Evolutionary conservation across 164 flowering plant species (phyloP), one percentile per base, ranked within the genome.

Genomic region (Aristolochia fimbriata): DNA sequence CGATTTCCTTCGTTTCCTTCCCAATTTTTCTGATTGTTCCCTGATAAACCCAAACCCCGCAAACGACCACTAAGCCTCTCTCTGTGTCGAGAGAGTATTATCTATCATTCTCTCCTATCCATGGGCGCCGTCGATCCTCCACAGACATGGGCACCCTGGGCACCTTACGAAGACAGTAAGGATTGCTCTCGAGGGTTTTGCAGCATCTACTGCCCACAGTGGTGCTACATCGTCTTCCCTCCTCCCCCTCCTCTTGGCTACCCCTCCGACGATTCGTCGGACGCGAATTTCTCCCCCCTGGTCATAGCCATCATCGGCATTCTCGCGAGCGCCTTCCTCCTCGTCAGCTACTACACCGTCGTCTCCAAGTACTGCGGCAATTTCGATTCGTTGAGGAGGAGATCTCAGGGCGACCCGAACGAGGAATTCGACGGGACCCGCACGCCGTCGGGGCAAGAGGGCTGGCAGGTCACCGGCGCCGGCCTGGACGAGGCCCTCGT

Each of bases 151-250:
- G 66, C 79, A 22, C 90, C 97, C 19, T 87, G 83, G 90, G 65
- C 79, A 20, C 90, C 97, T n/a, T 83, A 82, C 55, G 67, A 73
- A 9, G 76, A 68, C 65, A 61, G 50, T 61, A 85, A 71, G 48
- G 94, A 91, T 59, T 91, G 98, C 62, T 74, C 91, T 14, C 77
- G 73, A 65, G 87, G 86, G 14, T 70, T 88, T 47, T 91, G 96
- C 60, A 83, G 80, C 67, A 45, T 76, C 19, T 75, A 78, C 61
- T 91, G 97, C 51, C 97, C 84, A 3, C 94, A 85, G 59, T 88
- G 84, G 83, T 91, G 97, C 72, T 76, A 82, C 71, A 54, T 80
- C 21, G 71, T 78, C 61, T 74, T 68, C 73, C 85, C 93, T 45
- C 97, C 96, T 60, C 95, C 96, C 6, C 90, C 94, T 31, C 81